Percentiles rank a stretch among this genome's conserved stretches.
Conservation (phyloP, 345 rosid genomes). For the Rhizophora mangle region DNA sequence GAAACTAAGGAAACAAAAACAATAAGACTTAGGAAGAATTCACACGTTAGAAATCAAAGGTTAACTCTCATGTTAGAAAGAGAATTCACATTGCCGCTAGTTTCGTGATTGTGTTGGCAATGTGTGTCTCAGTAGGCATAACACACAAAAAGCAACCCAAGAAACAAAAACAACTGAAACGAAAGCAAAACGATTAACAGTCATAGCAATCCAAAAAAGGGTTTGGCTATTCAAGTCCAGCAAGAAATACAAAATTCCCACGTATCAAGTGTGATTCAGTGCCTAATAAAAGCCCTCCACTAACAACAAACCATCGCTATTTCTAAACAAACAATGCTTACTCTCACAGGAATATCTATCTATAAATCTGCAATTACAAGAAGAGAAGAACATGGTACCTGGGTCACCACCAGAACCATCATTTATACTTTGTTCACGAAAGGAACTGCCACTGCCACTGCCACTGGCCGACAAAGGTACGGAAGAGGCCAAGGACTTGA, state of each 20-base stretch:
- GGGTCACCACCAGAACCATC: conserved; percentile 38
- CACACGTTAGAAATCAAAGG: no score
- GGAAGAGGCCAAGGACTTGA: conserved; percentile 59
- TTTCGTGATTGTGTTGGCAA: neutral
- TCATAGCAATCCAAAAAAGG: no score
- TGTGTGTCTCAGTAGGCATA: neutral
- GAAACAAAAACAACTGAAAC: no score
- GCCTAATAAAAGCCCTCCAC: no score
- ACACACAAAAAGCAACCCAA: no score
- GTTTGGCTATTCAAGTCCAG: neutral
- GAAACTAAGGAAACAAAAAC: neutral
- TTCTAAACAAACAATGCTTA: no score
- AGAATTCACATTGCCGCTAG: neutral
- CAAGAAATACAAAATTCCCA: no score
- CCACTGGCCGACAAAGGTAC: conserved; percentile 53
- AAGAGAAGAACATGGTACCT: conserved; percentile 31
- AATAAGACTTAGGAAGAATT: no score
- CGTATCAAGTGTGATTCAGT: no score
- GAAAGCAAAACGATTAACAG: no score
- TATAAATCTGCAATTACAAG: neutral
- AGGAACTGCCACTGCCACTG: conserved; percentile 41
- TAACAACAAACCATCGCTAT: no score
- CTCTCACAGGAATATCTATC: neutral
- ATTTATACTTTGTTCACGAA: conserved; percentile 23
- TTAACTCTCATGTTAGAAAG: conserved; percentile 1